A percentile compares a stretch with the other conserved stretches of the same genome.
phyloP scores from a whole-genome alignment of 768 basidiomycete species.

The Clavaria fumosa region DNA sequence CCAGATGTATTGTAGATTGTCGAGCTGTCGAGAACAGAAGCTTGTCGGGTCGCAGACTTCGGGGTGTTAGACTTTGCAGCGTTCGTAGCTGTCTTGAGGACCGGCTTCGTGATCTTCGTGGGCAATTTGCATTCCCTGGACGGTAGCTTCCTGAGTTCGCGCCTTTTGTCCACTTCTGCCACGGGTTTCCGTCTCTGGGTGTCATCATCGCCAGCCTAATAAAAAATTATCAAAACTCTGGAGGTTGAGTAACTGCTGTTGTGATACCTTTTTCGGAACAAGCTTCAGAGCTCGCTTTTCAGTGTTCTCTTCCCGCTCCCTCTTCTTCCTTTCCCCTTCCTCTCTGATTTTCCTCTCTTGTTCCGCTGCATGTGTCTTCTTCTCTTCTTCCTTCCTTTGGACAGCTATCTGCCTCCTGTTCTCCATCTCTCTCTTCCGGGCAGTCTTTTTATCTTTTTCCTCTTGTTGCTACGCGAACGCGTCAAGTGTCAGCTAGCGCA shows the following conservation, averaged over 20 bases:
- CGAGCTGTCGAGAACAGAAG: conserved; percentile 22
- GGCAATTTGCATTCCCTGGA: too few species aligned
- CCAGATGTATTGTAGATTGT: conserved; percentile 25
- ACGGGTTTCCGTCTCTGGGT: conserved; percentile 56
- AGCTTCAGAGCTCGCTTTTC: conserved; percentile 50
- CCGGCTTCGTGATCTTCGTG: conserved; percentile 8
- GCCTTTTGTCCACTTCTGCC: conserved; percentile 38
- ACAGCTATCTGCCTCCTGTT: conserved; percentile 52
- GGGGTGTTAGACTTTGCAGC: conserved; percentile 32
- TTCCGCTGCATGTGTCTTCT: conserved; percentile 43
- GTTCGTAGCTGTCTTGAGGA: conserved; percentile 17
- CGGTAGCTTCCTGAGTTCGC: conserved; percentile 38
- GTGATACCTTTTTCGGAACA: conserved; percentile 38
- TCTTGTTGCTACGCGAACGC: conserved; percentile 60
- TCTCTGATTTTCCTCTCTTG: conserved; percentile 61
- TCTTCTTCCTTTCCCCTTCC: conserved; percentile 63
- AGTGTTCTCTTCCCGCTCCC: conserved; percentile 65
- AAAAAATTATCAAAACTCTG: conserved; percentile 6
- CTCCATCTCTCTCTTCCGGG: conserved; percentile 70
- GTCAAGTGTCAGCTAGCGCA: conserved; percentile 6
- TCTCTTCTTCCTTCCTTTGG: conserved; percentile 69
- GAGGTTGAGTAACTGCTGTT: neutral
- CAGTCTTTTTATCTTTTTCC: conserved; percentile 65
- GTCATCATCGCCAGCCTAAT: conserved; percentile 45
- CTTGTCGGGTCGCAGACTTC: conserved; percentile 25